These are phyloP conservation scores for Fusarium transvaalense DNA, from an alignment of 2,329 filamentous ascomycete species.

Conservation along the genomic window DNA sequence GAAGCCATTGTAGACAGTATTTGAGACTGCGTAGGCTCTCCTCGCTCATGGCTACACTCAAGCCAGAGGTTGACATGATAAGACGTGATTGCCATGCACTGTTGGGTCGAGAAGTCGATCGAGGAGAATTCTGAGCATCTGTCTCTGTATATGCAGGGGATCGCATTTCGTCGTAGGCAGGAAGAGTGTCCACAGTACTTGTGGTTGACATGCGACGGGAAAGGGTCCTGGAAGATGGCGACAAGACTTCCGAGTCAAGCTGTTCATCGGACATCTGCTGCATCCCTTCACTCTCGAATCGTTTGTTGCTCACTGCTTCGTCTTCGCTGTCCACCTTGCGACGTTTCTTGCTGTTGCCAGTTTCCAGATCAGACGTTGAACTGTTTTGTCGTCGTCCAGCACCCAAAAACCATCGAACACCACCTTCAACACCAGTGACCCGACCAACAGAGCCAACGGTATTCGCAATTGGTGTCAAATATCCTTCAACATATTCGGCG, in stretches of 20 bases:
- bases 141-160: conserved; percentile 81
- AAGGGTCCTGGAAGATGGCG: conserved; percentile 45
- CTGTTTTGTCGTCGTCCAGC: conserved; percentile 66
- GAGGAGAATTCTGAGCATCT: conserved; percentile 50
- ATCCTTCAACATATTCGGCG: conserved; percentile 90
- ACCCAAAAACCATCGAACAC: conserved; percentile 85
- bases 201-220: conserved; percentile 71
- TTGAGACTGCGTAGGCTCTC: conserved; percentile 86
- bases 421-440: conserved; percentile 87
- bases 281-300: conserved; percentile 47
- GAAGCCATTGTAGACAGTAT: conserved; percentile 84
- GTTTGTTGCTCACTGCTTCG: conserved; percentile 49
- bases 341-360: conserved; percentile 65
- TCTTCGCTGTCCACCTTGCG: conserved; percentile 65
- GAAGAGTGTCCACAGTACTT: conserved; percentile 79
- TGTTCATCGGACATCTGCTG: conserved; percentile 46
- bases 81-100: conserved; percentile 81
- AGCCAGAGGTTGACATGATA: conserved; percentile 89
- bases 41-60: conserved; percentile 92
- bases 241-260: conserved; percentile 43
- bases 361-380: conserved; percentile 62
- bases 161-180: conserved; percentile 83
- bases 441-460: conserved; percentile 87
- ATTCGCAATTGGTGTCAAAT: conserved; percentile 86
- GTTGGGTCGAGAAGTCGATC: conserved; percentile 49